These are phyloP conservation scores for Xylaria telfairii DNA, from an alignment of 495 filamentous ascomycete species.

Conservation along the genomic window DNA sequence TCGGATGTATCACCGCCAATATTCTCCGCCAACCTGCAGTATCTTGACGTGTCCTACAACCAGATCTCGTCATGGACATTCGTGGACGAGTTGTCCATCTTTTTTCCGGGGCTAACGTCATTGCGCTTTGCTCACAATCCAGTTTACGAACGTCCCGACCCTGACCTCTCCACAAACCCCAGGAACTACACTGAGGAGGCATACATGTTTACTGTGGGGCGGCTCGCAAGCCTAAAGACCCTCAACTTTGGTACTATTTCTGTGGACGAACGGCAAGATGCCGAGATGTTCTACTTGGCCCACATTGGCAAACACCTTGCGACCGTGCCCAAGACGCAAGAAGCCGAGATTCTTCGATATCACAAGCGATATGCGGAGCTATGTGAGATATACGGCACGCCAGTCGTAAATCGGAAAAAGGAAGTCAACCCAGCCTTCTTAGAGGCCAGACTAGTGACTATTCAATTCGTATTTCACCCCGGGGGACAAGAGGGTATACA, in stretches of 20 bases:
- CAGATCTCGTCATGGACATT: slow-evolving; percentile 70
- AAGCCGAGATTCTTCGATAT: slow-evolving; percentile 56
- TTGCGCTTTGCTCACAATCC: slow-evolving; percentile 87
- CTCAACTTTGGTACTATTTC: slow-evolving; percentile 84
- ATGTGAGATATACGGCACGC: slow-evolving; percentile 74
- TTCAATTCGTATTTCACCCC: slow-evolving; percentile 61
- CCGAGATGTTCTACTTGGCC: slow-evolving; percentile 90
- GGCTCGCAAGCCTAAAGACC: slow-evolving; percentile 66
- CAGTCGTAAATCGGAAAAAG: slow-evolving; percentile 57
- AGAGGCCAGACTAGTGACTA: slow-evolving; percentile 71
- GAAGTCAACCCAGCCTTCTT: slow-evolving; percentile 69
- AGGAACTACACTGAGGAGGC: slow-evolving; percentile 65
- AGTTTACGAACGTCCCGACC: slow-evolving; percentile 66
- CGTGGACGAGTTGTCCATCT: slow-evolving; percentile 65
- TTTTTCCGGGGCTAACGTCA: slow-evolving; percentile 72
- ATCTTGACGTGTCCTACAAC: slow-evolving; percentile 85
- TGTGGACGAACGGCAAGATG: slow-evolving; percentile 75
- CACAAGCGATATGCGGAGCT: slow-evolving; percentile 77
- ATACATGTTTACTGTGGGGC: slow-evolving; percentile 87
- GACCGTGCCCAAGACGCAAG: slow-evolving; percentile 59
- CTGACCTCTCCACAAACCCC: slow-evolving; percentile 46
- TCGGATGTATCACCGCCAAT: slow-evolving; percentile 28
- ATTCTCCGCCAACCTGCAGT: slow-evolving; percentile 54
- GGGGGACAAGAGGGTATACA: slow-evolving; percentile 28
- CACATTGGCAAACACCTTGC: slow-evolving; percentile 78